Evolutionary conservation across 768 basidiomycete species (phyloP).

Genomic region (Termitomyces sp.): DNA sequence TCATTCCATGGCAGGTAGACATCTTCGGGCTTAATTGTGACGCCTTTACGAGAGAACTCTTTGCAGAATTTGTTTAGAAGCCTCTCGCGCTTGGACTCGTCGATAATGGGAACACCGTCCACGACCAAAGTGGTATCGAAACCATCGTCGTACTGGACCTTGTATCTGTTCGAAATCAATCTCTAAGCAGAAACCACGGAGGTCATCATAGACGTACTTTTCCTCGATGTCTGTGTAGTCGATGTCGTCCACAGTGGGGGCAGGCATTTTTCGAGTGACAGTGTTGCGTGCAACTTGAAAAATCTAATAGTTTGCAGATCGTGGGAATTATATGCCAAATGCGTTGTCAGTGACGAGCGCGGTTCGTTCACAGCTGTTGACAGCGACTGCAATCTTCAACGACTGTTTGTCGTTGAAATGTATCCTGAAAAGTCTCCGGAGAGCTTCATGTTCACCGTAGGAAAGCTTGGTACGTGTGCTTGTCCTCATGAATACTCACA

Average conservation of each 20-base stretch:
- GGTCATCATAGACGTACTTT: conserved; percentile 50
- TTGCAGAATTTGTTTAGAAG: conserved; percentile 79
- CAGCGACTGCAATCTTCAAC: conserved; percentile 4
- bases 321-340: conserved; percentile 10
- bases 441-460: conserved; percentile 89
- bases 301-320: conserved; percentile 1
- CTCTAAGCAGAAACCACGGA: not conserved
- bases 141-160: conserved; percentile 77
- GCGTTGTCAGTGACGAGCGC: not conserved
- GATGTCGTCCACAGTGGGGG: conserved; percentile 58
- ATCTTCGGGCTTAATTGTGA: conserved; percentile 68
- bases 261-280: conserved; percentile 38
- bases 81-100: conserved; percentile 78
- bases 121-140: conserved; percentile 92
- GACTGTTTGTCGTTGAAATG: conserved; percentile 16
- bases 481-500: not conserved
- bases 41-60: conserved; percentile 80
- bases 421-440: conserved; percentile 39
- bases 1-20: conserved; percentile 91
- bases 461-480: conserved; percentile 77
- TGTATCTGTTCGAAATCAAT: conserved; percentile 54
- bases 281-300: not conserved
- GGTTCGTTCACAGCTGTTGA: not conserved
- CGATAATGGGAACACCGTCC: conserved; percentile 90
- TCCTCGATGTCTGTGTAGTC: conserved; percentile 88